phyloP scores from a whole-genome alignment of 1,284 basidiomycete genomes.

The Gymnopus androsaceus region DNA sequence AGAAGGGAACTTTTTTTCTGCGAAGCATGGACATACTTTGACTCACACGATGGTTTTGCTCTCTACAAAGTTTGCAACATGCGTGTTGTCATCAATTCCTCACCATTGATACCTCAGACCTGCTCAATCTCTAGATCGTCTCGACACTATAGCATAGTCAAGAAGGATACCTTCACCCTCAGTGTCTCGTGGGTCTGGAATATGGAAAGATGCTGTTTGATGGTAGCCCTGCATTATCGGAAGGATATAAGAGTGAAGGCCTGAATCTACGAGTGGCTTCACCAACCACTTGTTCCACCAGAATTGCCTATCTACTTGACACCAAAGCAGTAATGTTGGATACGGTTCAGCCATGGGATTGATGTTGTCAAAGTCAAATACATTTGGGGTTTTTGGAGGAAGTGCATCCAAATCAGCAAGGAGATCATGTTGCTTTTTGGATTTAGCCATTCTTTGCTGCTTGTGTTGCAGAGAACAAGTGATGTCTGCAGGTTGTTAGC shows the following conservation, averaged over 20 bases:
- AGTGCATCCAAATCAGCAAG: conserved; percentile 59
- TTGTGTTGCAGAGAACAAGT: conserved; percentile 81
- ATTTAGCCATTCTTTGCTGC: conserved; percentile 60
- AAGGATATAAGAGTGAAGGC: conserved; percentile 81
- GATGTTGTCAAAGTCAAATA: conserved; percentile 39
- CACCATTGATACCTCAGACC: conserved; percentile 95
- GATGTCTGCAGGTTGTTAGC: conserved; percentile 50
- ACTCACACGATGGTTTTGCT: conserved; percentile 87
- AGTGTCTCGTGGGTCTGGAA: conserved; percentile 42
- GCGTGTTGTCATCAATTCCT: conserved; percentile 86
- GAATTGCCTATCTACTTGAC: conserved; percentile 79
- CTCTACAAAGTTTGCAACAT: conserved; percentile 91
- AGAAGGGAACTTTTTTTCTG: too few relatives aligned
- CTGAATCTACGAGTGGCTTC: conserved; percentile 74
- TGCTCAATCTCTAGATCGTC: conserved; percentile 88
- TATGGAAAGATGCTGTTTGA: conserved; percentile 65
- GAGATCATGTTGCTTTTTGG: conserved; percentile 55
- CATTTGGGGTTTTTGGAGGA: conserved; percentile 18
- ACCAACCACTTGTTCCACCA: conserved; percentile 90
- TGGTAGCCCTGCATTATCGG: conserved; percentile 91
- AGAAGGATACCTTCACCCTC: conserved; percentile 49
- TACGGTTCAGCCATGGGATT: conserved; percentile 67
- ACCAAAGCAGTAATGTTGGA: conserved; percentile 77
- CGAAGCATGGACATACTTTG: conserved; percentile 58
- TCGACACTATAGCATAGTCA: conserved; percentile 77